Evolutionary conservation across 1,139 yeast genomes (phyloP), one percentile per base, ranked within the genome.

Genomic region (Geotrichum carabidarum): DNA sequence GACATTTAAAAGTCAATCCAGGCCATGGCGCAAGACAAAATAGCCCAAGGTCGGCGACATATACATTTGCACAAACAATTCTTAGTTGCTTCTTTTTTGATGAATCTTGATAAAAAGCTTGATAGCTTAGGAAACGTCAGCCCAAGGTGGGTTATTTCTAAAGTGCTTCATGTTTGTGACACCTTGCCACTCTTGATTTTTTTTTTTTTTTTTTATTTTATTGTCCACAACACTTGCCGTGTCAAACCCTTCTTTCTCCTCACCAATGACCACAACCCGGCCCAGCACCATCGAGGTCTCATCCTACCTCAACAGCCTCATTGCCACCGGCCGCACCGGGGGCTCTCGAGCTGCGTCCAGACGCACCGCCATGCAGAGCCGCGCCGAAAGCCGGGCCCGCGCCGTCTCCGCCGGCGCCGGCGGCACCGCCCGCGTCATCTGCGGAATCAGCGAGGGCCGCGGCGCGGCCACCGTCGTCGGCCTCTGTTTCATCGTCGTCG

Each of bases 401-500:
- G 57, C 54, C 8, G 34, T 50, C 3, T 36, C 50, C 2, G 30
- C 43, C 6, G 54, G 54, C 11, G 45, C 54, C 11, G 51, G 54
- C 22, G 48, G 54, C 30, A 38, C 49, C 30, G 57, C 61, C 11
- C 61, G 64, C 5, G 62, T 68, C 2, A 48, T 71, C 8, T 69
- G 73, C 48, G 63, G 73, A 0, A 55, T 75, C 2, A 67, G 58
- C 56, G 76, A 73, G 52, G 65, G 69, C 2, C 61, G 68, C 6
- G 69, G 67, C 4, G 60, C 69, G 15, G 65, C 71, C 0, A 66
- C 68, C 2, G 63, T 66, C 15, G 69, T 76, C 6, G 79, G 78
- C 1, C 53, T 75, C 7, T 73, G 77, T 46, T 67, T 71, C 44
- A 53, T 74, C 8, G 66, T 71, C 53, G 61, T 69, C 9, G 66